Base-by-base conservation (phyloP, 768 basidiomycete genomes). In the Mycena rosella region DNA sequence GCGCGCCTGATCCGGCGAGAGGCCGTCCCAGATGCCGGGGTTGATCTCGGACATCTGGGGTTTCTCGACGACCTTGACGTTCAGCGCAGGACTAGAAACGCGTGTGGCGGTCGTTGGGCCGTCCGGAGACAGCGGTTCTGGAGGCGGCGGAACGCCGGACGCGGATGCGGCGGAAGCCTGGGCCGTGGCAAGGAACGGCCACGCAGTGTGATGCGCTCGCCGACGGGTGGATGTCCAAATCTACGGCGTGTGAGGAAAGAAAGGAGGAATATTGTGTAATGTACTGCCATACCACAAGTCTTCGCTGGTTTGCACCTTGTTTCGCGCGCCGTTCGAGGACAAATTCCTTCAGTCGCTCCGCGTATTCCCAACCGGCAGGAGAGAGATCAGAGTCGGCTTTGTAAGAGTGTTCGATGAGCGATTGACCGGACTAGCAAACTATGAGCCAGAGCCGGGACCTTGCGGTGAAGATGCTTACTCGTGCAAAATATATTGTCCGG, bases 1-100 rank as follows among this genome's bases (percentile, higher is more conserved):
- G 77, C 90, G 89, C 22, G 95, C 96, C 75, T 97, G 91, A 70
- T 95, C 93, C 0, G 94, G 92, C 2, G 92, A 93, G 42, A 99
- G 85, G 0, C 98, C 98, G 77, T 99, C 98, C 96, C 96, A 98
- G 20, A 99, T 90, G 9, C 92, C 97, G 57, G 96, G 97, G 74
- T 99, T 99, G 75, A 99, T 98, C 82, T 99, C 98, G 57, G 91
- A 85, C 96, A 99, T 98, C 79, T 96, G 96, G 0, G 92, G 88
- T 74, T 98, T 98, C 81, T 99, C 96, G 51, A 96, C 87, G 32
- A 99, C 95, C 76, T 93, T 96, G 77, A 95, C 88, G 56, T 85
- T 87, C 45, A 83, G 70, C 75, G 77, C 61, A 58, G 75, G 72
- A 51, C 57, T 61, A 1, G 63, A 56, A 13, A 60, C 38, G 5